Base-by-base conservation (phyloP, 352 stramenopile genomes). In the Globisporangium rhizosaccharum region DNA sequence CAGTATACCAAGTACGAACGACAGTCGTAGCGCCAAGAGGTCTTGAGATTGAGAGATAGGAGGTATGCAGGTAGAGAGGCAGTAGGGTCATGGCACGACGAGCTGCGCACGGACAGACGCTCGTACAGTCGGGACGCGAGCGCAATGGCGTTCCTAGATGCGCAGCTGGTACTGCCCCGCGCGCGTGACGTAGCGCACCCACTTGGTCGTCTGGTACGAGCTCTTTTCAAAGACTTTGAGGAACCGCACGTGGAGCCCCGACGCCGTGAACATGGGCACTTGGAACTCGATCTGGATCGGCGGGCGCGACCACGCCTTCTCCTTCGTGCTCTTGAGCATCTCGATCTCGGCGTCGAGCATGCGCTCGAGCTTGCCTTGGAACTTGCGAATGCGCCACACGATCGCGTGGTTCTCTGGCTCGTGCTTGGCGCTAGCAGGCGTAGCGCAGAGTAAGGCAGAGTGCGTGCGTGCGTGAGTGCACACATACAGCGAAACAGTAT, bases 151-250 rank as follows among this genome's bases (percentile, higher is more conserved):
- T 6, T 50, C 52, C 76, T 84, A 99, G 72, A 99, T 98, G 62
- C 96, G 89, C 55, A 99, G 92, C 73, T 99, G 94, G 76, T 99
- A 99, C 63, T 97, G 89, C 7, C 96, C 96, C 2, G 96, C 96
- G 57, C 98, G 97, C 17, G 97, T 98, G 65, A 99, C 97, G 74
- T 99, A 99, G 70, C 96, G 92, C 37, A 99, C 97, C 96, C 96
- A 99, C 82, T 98, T 97, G 71, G 96, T 98, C 23, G 94, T 98
- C 61, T 97, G 87, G 78, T 99, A 99, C 42, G 94, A 97, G 65
- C 88, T 97, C 80, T 99, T 99, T 71, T 99, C 97, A 63, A 98
- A 99, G 2, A 99, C 96, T 69, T 98, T 97, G 62, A 99, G 88
- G 79, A 99, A 99, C 39, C 96, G 92, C 54, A 99, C 97, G 71